Base-by-base conservation (phyloP, 345 rosid genomes). In the Moringa oleifera region DNA sequence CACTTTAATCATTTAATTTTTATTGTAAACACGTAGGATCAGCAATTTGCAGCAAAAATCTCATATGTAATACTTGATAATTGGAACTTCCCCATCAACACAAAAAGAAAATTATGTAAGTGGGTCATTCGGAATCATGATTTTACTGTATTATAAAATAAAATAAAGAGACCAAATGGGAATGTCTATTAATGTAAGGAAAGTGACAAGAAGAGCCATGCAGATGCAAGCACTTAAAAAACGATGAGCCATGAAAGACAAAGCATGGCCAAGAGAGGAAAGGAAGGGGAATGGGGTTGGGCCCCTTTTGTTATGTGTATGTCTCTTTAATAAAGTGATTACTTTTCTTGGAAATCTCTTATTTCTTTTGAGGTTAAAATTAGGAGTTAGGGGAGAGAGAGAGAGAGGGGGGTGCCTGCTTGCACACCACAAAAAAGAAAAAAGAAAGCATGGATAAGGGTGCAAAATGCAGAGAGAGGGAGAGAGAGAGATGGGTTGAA, bases 291-390 rank as follows among this genome's bases (percentile, higher is more conserved):
- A 25, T 46, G 53, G 49, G 47, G 17, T 58, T 24, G 25, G 51
- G 61, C 61, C 52, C 47, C 21, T 21, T 61, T 59, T 51, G n/a
- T n/a, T n/a, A n/a, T n/a, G n/a, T n/a, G n/a, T n/a, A n/a, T n/a
- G n/a, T 16, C 19, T 55, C 55, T 67, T 67, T 59, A 64, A 15
- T 59, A 53, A 71, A 56, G 55, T 11, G 37, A 5, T 57, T 54
- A 18, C 49, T 24, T 59, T 75, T 68, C 68, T 65, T 53, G 60
- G 68, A 71, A 68, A 61, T 59, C 47, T 59, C 47, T 36, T 45
- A 22, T 45, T 33, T 20, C 24, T 54, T 20, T 45, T 22, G 20
- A 63, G 59, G 16, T 22, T 18, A 49, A n/a, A n/a, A n/a, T n/a
- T n/a, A n/a, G n/a, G n/a, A n/a, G n/a, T n/a, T n/a, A n/a, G n/a